Percentiles rank a stretch among this genome's conserved stretches.
These are phyloP conservation scores for Pichia sp. DNA, from an alignment of 1,139 yeast species.

Conservation along the genomic window DNA sequence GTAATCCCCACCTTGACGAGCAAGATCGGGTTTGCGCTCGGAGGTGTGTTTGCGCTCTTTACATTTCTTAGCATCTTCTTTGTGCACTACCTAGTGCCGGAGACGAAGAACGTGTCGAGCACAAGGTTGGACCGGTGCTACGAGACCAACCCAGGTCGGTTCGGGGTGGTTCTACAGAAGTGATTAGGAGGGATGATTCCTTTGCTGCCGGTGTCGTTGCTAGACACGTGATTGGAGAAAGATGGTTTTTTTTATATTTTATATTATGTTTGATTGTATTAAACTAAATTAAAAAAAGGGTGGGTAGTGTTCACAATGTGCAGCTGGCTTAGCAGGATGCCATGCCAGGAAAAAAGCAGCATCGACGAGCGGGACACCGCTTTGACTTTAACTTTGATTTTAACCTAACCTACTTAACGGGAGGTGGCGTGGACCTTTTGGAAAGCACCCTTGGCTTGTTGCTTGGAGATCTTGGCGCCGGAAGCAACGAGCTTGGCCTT, in stretches of 20 bases:
- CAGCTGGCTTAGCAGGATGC: background rate
- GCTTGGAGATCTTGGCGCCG: slow-evolving; percentile 67
- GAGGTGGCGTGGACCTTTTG: slow-evolving; percentile 95
- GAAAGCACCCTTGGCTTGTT: slow-evolving; percentile 91
- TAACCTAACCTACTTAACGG: slow-evolving; percentile 54
- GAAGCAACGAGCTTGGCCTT: slow-evolving; percentile 82
- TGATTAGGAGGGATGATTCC: too few relatives aligned
- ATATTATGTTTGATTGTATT: background rate
- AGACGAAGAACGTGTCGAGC: slow-evolving; percentile 40
- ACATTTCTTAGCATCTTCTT: slow-evolving; percentile 39
- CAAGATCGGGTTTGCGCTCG: slow-evolving; percentile 40
- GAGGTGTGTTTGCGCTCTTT: slow-evolving; percentile 46
- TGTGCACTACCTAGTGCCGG: slow-evolving; percentile 40
- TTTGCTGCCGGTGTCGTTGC: background rate
- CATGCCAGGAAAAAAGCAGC: background rate
- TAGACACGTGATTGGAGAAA: background rate
- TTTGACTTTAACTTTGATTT: background rate
- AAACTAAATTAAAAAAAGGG: slow-evolving; percentile 2
- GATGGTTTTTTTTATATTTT: background rate
- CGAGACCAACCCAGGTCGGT: slow-evolving; percentile 1
- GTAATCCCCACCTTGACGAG: slow-evolving; percentile 48
- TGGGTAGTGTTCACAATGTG: background rate
- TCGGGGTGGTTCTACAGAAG: background rate
- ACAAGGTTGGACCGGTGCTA: slow-evolving; percentile 36
- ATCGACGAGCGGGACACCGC: background rate